These are phyloP conservation scores for Citrus mangshanensis DNA, from an alignment of 345 rosid species.

Conservation along the genomic window DNA sequence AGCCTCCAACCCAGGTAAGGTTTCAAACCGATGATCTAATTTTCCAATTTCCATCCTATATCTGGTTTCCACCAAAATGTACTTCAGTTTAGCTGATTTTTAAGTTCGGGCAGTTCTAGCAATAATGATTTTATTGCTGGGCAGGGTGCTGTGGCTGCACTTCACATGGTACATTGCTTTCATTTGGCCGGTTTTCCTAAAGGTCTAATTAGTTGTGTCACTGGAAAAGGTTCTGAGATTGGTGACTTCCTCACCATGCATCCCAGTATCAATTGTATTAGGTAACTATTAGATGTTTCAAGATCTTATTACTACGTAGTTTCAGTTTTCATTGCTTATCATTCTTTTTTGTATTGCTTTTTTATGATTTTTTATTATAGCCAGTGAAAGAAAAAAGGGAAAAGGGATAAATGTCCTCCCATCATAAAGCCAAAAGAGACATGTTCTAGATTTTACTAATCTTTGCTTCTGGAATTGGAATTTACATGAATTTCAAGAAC, in stretches of 20 bases:
- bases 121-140: background rate
- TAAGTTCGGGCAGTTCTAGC: background rate
- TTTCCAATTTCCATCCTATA: background rate
- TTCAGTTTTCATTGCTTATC: background rate
- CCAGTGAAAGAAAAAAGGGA: background rate
- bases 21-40: background rate
- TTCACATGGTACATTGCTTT: constrained; percentile 97
- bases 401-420: background rate
- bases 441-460: background rate
- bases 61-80: background rate
- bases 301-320: background rate
- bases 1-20: constrained; percentile 95
- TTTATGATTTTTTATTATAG: background rate
- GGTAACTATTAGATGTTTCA: constrained; percentile 30
- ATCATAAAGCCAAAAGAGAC: background rate
- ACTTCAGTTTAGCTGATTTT: background rate
- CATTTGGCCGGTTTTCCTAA: constrained; percentile 94
- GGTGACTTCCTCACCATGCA: constrained; percentile 99
- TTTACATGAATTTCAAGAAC: background rate
- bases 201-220: constrained; percentile 86
- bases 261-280: constrained; percentile 92
- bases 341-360: background rate
- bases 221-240: constrained; percentile 96
- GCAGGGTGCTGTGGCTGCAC: constrained; percentile 91
- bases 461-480: background rate